A percentile compares a stretch with the other conserved stretches of the same genome.
Evolutionary conservation across 2,329 filamentous ascomycete genomes (phyloP).

Genomic region (Aaosphaeria arxii): DNA sequence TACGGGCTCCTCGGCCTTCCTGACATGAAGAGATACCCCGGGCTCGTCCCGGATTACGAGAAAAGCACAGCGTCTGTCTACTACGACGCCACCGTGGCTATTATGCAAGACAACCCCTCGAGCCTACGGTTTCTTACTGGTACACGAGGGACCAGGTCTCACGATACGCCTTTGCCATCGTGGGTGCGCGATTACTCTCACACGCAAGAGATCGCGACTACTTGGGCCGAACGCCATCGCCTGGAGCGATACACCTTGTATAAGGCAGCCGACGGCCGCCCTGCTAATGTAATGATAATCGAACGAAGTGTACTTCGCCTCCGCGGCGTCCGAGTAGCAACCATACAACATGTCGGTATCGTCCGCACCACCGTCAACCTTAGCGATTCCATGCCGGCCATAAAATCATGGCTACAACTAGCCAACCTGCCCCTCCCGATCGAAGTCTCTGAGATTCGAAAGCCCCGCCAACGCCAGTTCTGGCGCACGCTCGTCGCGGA

Average conservation of each 20-base stretch:
- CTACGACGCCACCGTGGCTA: neutral
- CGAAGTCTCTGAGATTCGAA: neutral
- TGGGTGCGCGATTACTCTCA: neutral
- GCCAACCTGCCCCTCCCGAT: neutral
- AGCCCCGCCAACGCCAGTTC: neutral
- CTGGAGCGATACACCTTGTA: neutral
- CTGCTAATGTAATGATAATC: neutral
- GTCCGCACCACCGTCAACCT: neutral
- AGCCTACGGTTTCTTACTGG: neutral
- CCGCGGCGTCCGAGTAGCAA: neutral
- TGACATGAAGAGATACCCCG: neutral
- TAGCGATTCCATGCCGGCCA: neutral
- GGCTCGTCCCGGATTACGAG: neutral
- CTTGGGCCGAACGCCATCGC: neutral
- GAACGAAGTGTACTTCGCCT: neutral
- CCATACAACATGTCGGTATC: neutral
- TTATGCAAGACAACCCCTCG: neutral
- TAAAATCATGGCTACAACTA: neutral
- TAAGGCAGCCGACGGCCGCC: neutral
- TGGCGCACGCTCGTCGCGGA: neutral
- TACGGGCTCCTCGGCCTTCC: conserved; percentile 1
- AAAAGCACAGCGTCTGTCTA: neutral
- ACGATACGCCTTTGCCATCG: neutral
- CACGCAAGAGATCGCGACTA: neutral
- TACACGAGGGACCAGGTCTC: neutral